phyloP scores from a whole-genome alignment of 2,329 filamentous ascomycete species.

The Scortechinia acanthostroma region DNA sequence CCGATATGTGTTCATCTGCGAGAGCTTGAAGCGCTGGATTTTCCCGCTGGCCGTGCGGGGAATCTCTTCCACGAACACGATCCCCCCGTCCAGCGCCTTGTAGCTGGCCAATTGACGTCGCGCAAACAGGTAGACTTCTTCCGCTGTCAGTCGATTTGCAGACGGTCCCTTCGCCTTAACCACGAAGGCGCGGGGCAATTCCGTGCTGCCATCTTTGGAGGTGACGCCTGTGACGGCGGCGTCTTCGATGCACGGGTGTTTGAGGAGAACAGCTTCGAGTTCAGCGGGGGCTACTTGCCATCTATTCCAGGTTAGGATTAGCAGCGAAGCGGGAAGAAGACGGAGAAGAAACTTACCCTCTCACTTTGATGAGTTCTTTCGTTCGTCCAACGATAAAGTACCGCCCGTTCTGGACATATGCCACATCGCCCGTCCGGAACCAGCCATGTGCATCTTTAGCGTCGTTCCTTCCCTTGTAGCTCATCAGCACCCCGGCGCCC shows the following conservation, averaged over 20 bases:
- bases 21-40: conserved; percentile 29
- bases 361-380: conserved; percentile 35
- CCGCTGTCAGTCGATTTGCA: conserved; percentile 15
- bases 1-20: background rate
- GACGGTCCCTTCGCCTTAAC: conserved; percentile 17
- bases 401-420: conserved; percentile 19
- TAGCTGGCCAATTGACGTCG: conserved; percentile 31
- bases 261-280: conserved; percentile 32
- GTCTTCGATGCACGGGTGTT: conserved; percentile 31
- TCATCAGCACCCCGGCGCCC: conserved; percentile 19
- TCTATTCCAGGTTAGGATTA: conserved; percentile 10
- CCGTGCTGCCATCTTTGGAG: conserved; percentile 17
- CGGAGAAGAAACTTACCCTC: conserved; percentile 24
- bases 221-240: conserved; percentile 34
- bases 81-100: conserved; percentile 34
- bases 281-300: conserved; percentile 39
- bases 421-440: conserved; percentile 33
- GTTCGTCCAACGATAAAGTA: conserved; percentile 28
- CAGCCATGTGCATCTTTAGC: conserved; percentile 25
- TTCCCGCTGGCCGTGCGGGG: conserved; percentile 39
- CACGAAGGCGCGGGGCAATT: conserved; percentile 34
- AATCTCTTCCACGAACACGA: conserved; percentile 36
- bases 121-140: conserved; percentile 32
- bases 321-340: background rate
- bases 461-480: conserved; percentile 22